Evolutionary conservation across 768 basidiomycete genomes (phyloP).

Genomic region (Lactarius akahatsu): DNA sequence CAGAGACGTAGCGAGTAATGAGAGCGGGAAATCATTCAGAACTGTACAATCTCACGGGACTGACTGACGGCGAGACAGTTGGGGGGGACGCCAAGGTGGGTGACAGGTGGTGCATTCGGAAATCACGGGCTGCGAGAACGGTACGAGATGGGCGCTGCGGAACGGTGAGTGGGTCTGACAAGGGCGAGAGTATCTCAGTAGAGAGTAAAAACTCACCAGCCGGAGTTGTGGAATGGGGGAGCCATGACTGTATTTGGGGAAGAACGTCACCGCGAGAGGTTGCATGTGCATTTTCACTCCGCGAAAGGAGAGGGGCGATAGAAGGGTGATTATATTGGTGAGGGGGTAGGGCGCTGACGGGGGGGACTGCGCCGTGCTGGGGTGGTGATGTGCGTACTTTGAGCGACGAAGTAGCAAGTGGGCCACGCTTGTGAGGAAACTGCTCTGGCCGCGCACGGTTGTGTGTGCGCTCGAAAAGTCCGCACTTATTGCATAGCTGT

Average conservation of each 20-base stretch:
- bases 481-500: slow-evolving; percentile 63
- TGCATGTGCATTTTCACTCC: slow-evolving; percentile 33
- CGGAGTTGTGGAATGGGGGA: slow-evolving; percentile 21
- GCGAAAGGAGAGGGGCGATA: slow-evolving; percentile 47
- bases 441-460: slow-evolving; percentile 76
- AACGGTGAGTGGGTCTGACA: slow-evolving; percentile 12
- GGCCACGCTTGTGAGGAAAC: slow-evolving; percentile 77
- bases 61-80: not conserved
- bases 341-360: slow-evolving; percentile 46
- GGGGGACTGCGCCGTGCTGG: slow-evolving; percentile 43
- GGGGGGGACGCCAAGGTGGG: not conserved
- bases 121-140: slow-evolving; percentile 23
- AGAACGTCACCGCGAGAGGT: slow-evolving; percentile 19
- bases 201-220: slow-evolving; percentile 10
- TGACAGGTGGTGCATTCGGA: not conserved
- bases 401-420: slow-evolving; percentile 53
- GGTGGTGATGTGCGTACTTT: slow-evolving; percentile 39
- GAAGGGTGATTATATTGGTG: slow-evolving; percentile 55
- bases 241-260: slow-evolving; percentile 27
- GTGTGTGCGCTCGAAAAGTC: slow-evolving; percentile 78
- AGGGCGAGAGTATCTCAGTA: not conserved
- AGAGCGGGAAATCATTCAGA: not conserved
- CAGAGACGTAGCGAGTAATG: slow-evolving; percentile 2
- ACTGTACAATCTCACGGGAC: slow-evolving; percentile 1
- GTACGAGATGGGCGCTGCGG: slow-evolving; percentile 21